phyloP scores from a whole-genome alignment of 108 stramenopile genomes.

The Epithemia pelagica region DNA sequence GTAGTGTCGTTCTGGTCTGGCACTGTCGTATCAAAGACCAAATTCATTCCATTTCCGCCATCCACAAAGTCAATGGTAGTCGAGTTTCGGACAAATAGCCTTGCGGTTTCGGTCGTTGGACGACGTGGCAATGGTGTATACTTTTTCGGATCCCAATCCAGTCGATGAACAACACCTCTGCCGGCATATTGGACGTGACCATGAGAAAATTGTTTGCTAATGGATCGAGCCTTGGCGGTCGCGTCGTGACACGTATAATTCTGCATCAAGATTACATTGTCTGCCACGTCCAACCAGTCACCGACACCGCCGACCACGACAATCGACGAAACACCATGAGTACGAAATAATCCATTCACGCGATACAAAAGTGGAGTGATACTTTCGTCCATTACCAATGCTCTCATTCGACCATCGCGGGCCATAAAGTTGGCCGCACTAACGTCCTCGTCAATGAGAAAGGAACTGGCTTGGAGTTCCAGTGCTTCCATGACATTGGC shows the following conservation, averaged over 20 bases:
- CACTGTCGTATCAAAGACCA: slow-evolving; percentile 28
- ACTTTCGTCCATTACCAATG: slow-evolving; percentile 88
- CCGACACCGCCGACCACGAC: slow-evolving; percentile 97
- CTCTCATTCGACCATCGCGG: slow-evolving; percentile 87
- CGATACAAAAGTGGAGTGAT: slow-evolving; percentile 92
- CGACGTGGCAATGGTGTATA: slow-evolving; percentile 49
- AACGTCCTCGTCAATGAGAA: slow-evolving; percentile 93
- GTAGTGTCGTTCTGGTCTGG: slow-evolving; percentile 2
- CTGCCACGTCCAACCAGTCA: slow-evolving; percentile 93
- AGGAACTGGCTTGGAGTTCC: slow-evolving; percentile 69
- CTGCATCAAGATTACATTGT: slow-evolving; percentile 84
- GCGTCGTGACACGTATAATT: slow-evolving; percentile 83
- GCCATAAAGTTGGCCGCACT: slow-evolving; percentile 97
- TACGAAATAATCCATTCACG: slow-evolving; percentile 70
- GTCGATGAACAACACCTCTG: slow-evolving; percentile 79
- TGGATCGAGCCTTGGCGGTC: slow-evolving; percentile 67
- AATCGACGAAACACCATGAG: slow-evolving; percentile 75
- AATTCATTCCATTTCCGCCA: slow-evolving; percentile 45
- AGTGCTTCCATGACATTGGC: slow-evolving; percentile 89
- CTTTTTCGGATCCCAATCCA: slow-evolving; percentile 56
- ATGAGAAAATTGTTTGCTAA: slow-evolving; percentile 79
- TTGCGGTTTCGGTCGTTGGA: slow-evolving; percentile 17
- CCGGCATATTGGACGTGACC: slow-evolving; percentile 90
- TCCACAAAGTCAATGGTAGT: slow-evolving; percentile 41
- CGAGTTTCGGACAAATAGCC: slow-evolving; percentile 4